Evolutionary conservation across 2,329 filamentous ascomycete genomes (phyloP), one percentile per base, ranked within the genome.

Genomic region (Claviceps spartinae): DNA sequence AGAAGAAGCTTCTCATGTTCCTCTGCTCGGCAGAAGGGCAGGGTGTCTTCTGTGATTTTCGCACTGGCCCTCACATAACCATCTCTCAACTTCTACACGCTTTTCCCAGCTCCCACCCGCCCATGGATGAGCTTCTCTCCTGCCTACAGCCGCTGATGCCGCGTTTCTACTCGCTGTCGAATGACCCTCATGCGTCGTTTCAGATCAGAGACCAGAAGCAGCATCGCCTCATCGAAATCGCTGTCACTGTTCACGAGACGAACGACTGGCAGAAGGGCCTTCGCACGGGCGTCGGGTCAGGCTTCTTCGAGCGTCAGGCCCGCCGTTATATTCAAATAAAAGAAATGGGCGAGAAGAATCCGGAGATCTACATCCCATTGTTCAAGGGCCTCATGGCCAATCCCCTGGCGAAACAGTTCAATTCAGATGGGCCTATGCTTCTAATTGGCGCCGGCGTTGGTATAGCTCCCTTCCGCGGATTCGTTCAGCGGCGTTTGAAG

Each of bases 331-430:
- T 91, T 59, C 76, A 78, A 14, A 82, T 85, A 1, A 81, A 88
- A 63, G 69, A 75, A 37, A 69, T 75, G 2, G 85, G 84, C 47
- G 73, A 77, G 51, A 67, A 67, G 55, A 65, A 70, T 48, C 75
- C 69, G 2, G 79, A 88, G 58, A 64, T 97, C 16, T 82, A 87
- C 59, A 74, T 97, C 5, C 93, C 93, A 60, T 96, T 98, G 88
- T 98, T 98, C 79, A 89, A 95, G 63, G 93, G 93, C 0, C 75
- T 98, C 44, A 98, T 98, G 93, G 84, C 89, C 55, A 98, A 98
- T 67, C 93, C 93, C 0, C 78, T 98, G 1, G 93, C 90, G 11
- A 85, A 84, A 63, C 83, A 96, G 63, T 98, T 97, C 64, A 85
- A 88, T 50, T 83, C 86, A 2, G 91, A 98, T 65, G 93, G 93